Conservation (phyloP, 2,329 filamentous ascomycete genomes). For the Diaporthe humulicola region DNA sequence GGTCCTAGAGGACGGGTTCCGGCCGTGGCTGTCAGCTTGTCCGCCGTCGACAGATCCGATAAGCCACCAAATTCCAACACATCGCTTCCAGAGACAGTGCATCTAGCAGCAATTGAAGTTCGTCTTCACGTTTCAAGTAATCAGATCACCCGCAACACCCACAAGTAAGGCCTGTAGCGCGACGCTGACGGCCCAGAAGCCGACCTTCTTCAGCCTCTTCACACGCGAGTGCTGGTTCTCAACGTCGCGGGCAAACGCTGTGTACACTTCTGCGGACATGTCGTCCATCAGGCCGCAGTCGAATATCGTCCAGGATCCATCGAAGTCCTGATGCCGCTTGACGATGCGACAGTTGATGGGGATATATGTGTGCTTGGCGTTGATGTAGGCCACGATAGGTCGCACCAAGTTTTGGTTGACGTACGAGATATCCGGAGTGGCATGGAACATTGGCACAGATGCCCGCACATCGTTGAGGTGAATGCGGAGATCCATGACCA, state of each 20-base stretch:
- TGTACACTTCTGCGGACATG: conserved; percentile 91
- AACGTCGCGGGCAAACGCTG: conserved; percentile 92
- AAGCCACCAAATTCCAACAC: not conserved
- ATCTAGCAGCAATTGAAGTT: not conserved
- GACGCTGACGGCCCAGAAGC: conserved; percentile 94
- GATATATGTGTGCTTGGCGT: conserved; percentile 94
- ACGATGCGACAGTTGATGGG: conserved; percentile 95
- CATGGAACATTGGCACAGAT: conserved; percentile 85
- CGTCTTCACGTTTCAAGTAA: conserved; percentile 46
- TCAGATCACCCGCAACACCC: conserved; percentile 88
- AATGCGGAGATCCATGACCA: conserved; percentile 95
- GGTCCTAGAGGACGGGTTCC: no score
- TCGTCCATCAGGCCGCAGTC: conserved; percentile 97
- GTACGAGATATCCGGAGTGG: conserved; percentile 88
- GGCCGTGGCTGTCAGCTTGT: not conserved
- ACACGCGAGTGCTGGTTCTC: conserved; percentile 89
- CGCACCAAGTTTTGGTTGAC: conserved; percentile 95
- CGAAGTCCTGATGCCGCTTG: conserved; percentile 89
- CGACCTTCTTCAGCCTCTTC: conserved; percentile 89
- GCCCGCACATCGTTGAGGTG: conserved; percentile 96
- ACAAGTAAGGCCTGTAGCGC: conserved; percentile 95
- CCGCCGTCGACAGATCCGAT: not conserved
- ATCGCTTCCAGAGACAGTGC: not conserved
- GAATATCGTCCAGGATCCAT: conserved; percentile 94
- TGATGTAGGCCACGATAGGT: conserved; percentile 98